Evolutionary conservation across 352 stramenopile genomes (phyloP).

Genomic region (Pseudoperonospora humuli): DNA sequence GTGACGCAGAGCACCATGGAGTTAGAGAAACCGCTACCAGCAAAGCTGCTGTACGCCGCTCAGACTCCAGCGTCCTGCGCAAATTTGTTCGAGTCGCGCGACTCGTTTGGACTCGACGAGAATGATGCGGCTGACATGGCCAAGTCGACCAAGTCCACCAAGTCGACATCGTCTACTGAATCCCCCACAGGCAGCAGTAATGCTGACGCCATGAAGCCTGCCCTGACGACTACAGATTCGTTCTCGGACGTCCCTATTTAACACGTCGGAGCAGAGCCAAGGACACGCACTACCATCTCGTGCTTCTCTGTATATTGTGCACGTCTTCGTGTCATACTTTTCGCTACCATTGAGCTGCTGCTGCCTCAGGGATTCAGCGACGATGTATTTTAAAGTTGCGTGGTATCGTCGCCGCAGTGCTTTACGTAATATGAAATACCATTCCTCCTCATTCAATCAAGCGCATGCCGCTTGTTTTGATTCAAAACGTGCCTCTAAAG

Average conservation of each 20-base stretch:
- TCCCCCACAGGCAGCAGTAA: conserved; percentile 17
- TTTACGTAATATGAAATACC: conserved; percentile 25
- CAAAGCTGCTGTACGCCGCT: conserved; percentile 32
- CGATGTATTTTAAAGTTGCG: conserved; percentile 12
- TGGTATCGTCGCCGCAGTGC: conserved; percentile 34
- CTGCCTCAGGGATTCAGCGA: conserved; percentile 13
- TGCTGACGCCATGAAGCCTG: conserved; percentile 17
- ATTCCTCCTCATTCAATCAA: too few species aligned
- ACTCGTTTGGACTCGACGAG: conserved; percentile 35
- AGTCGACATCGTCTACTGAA: conserved; percentile 17
- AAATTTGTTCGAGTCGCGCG: conserved; percentile 32
- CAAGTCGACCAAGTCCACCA: conserved; percentile 13
- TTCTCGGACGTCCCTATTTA: conserved; percentile 57
- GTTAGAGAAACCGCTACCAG: conserved; percentile 37
- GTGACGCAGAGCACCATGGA: conserved; percentile 33
- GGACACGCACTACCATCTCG: background rate
- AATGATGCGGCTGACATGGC: conserved; percentile 20
- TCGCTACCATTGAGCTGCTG: conserved; percentile 13
- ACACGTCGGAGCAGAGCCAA: conserved; percentile 1
- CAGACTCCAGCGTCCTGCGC: conserved; percentile 22
- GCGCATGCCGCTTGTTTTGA: too few species aligned
- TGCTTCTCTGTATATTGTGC: conserved; percentile 25
- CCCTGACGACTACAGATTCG: conserved; percentile 14
- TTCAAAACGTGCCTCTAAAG: too few species aligned
- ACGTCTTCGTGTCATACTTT: conserved; percentile 17